Percentiles rank a stretch among this genome's conserved stretches.
These are phyloP conservation scores for Graphium sp. DNA, from an alignment of 2,329 filamentous ascomycete species.

Conservation along the genomic window DNA sequence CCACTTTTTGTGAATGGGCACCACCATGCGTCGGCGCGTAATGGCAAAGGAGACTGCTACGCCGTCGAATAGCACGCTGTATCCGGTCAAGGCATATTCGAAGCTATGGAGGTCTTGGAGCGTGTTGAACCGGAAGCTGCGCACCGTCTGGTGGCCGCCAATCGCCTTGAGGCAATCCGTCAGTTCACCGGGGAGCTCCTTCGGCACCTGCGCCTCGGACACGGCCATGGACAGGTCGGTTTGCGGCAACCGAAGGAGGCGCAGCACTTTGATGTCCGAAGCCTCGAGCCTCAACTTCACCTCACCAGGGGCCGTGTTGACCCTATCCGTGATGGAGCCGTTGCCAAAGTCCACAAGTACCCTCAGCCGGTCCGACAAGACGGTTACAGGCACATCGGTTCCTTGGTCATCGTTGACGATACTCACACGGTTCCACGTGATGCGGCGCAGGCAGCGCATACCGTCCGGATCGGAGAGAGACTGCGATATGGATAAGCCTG, in stretches of 20 bases:
- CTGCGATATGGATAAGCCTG: constrained; percentile 44
- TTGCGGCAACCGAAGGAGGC: constrained; percentile 56
- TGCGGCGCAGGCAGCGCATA: constrained; percentile 27
- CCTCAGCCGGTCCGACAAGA: constrained; percentile 61
- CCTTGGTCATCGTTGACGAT: constrained; percentile 59
- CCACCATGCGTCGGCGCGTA: constrained; percentile 70
- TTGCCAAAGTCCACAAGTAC: constrained; percentile 60
- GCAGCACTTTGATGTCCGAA: constrained; percentile 41
- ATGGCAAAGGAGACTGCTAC: constrained; percentile 64
- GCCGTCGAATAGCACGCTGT: constrained; percentile 57
- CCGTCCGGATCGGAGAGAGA: constrained; percentile 30
- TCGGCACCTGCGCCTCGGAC: constrained; percentile 46
- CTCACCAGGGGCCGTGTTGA: constrained; percentile 68
- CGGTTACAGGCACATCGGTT: constrained; percentile 43
- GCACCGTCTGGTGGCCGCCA: constrained; percentile 43
- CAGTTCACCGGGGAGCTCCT: constrained; percentile 46
- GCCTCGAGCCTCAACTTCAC: constrained; percentile 50
- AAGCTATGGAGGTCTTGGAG: constrained; percentile 60
- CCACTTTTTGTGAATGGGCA: constrained; percentile 90
- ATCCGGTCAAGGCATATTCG: constrained; percentile 65
- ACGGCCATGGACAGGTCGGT: constrained; percentile 63
- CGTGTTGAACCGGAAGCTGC: constrained; percentile 53
- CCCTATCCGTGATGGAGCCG: constrained; percentile 65
- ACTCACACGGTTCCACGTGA: constrained; percentile 49
- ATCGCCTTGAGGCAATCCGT: constrained; percentile 44